These are phyloP conservation scores for Botrytis cinerea DNA, from an alignment of 2,329 filamentous ascomycete genomes.

Conservation along the genomic window DNA sequence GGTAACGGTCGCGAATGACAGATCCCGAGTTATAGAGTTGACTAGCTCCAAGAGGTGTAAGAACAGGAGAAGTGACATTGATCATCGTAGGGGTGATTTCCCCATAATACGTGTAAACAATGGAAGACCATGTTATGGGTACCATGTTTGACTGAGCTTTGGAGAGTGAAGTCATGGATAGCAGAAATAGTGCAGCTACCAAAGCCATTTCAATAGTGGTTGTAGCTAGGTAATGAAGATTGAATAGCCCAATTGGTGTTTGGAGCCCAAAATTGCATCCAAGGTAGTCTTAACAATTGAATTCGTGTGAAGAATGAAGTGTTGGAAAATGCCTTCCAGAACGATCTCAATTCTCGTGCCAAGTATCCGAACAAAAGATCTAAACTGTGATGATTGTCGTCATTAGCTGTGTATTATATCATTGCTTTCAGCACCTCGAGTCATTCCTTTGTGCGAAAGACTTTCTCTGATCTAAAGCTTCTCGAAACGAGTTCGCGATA, in stretches of 20 bases:
- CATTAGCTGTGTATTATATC: background rate
- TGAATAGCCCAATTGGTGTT: background rate
- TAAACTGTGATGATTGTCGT: background rate
- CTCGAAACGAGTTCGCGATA: background rate
- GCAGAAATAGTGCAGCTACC: conserved; percentile 23
- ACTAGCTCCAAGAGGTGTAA: conserved; percentile 57
- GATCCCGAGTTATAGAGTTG: conserved; percentile 54
- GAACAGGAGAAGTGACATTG: conserved; percentile 38
- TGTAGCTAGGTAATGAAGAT: background rate
- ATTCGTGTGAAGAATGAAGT: background rate
- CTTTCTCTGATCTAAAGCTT: background rate
- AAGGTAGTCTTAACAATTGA: background rate
- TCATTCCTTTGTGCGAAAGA: background rate
- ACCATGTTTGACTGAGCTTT: conserved; percentile 22
- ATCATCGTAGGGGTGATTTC: conserved; percentile 51
- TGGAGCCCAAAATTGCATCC: background rate
- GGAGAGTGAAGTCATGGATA: conserved; percentile 27
- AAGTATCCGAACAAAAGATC: background rate
- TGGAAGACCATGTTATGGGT: conserved; percentile 36
- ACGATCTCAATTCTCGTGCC: background rate
- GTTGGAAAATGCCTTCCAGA: background rate
- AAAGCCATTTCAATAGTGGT: background rate
- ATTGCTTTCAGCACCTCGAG: background rate
- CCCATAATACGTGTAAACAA: conserved; percentile 47
- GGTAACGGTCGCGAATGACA: conserved; percentile 53